Evolutionary conservation across 306 rosid species (phyloP), one percentile per base, ranked within the genome.

Genomic region (Dalbergia oliveri): DNA sequence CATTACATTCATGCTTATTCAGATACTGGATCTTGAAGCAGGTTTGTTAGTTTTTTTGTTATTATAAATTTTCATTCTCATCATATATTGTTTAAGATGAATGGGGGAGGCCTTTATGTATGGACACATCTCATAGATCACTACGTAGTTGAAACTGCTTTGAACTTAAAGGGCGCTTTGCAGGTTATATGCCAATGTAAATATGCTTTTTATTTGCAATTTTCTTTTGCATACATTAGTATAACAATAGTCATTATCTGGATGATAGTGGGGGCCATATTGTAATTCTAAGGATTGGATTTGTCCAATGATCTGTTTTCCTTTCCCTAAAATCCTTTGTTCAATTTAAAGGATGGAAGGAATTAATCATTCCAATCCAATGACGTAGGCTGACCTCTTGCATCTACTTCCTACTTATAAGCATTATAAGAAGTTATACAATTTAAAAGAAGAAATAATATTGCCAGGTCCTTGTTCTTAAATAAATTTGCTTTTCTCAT

Each of bases 1-100:
- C 90, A 93, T 95, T 71, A 93, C 98, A 72, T 95, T 95, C 87
- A 95, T 95, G 99, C 98, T 95, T 69, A 91, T 93, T 76, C 99
- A 95, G 85, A 95, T 95, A 90, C 96, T 95, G 66, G 99, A 95
- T 86, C 98, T 95, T 81, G 98, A 95, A 93, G 96, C 98, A 85
- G 99, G 99, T 95, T 71, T 45, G 59, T 85, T 14, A 39, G 58
- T 84, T 75, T 47, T 82, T 15, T 69, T 51, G 41, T 76, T 73
- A 51, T 57, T 50, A n/a, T 65, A 68, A 44, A 43, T 26, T 69
- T 33, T 43, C 44, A 59, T 37, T 37, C 49, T 51, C 63, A 35
- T 80, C 49, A 18, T 64, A 65, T 18, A 66, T 79, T 64, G 66
- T 63, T 35, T 69, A 67, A 67, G 56, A 59, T 12, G 37, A 31